phyloP scores from a whole-genome alignment of 257 asterid genomes.

The Solanum chiquidenum region DNA sequence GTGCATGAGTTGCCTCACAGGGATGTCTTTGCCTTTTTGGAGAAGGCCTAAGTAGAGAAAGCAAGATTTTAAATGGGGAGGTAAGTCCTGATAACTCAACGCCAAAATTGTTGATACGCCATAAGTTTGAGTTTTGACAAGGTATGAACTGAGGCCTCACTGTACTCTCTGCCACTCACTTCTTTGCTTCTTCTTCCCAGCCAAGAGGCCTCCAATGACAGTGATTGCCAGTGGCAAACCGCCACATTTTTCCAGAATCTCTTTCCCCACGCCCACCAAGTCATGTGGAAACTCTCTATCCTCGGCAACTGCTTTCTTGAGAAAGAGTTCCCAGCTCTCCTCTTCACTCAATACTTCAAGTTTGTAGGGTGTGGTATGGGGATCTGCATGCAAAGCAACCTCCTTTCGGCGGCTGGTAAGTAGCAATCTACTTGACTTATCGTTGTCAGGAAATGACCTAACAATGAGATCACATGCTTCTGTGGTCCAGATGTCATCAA shows the following conservation, averaged over 20 bases:
- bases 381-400: background rate
- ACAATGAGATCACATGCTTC: slow-evolving; percentile 5
- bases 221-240: slow-evolving; percentile 17
- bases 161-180: slow-evolving; percentile 14
- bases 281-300: background rate
- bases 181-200: background rate
- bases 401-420: slow-evolving; percentile 4
- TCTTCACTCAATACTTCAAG: background rate
- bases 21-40: background rate
- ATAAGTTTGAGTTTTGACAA: background rate
- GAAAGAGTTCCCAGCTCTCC: slow-evolving; percentile 17
- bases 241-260: slow-evolving; percentile 7
- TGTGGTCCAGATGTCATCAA: background rate
- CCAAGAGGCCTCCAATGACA: slow-evolving; percentile 5
- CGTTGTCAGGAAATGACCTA: slow-evolving; percentile 5
- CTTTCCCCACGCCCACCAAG: slow-evolving; percentile 7
- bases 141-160: background rate
- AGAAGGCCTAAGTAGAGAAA: slow-evolving; percentile 11
- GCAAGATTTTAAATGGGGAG: slow-evolving; percentile 11
- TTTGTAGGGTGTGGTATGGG: background rate
- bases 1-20: slow-evolving; percentile 6
- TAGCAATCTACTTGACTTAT: slow-evolving; percentile 10
- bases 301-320: background rate
- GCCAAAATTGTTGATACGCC: background rate
- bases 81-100: slow-evolving; percentile 10